Evolutionary conservation across 2,329 filamentous ascomycete species (phyloP), one percentile per base, ranked within the genome.

Genomic region (Aspergillus sp.): DNA sequence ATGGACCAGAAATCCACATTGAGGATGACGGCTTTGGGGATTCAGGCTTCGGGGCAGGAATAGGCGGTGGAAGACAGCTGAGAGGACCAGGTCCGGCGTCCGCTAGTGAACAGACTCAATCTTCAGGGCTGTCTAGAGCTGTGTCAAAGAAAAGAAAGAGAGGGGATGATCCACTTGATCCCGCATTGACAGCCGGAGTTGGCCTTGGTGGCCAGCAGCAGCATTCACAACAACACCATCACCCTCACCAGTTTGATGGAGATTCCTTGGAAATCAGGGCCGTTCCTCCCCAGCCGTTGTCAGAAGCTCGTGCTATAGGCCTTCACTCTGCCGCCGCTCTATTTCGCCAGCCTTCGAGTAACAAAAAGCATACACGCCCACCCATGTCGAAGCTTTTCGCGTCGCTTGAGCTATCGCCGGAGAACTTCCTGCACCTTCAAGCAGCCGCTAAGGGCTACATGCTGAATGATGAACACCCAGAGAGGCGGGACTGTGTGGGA

Each of bases 381-480:
- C 75, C 77, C 5, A 78, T 80, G 67, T 77, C 75, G 33, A 79
- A 77, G 47, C 65, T 81, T 32, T 80, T 78, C 51, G 62, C 74
- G 27, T 79, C 76, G 1, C 68, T 81, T 11, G 74, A 78, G 49
- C 64, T 81, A 12, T 74, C 73, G 3, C 75, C 77, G 0, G 77
- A 80, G 56, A 74, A 74, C 47, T 81, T 79, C 48, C 56, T 81
- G 11, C 71, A 75, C 39, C 60, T 81, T 6, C 77, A 80, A 53
- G 70, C 74, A 12, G 74, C 73, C 10, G 77, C 77, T 0, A 81
- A 81, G 48, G 58, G 60, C 8, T 81, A 76, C 53, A 81, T 81
- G 78, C 68, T 81, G 5, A 71, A 79, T 51, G 63, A 73, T n/a
- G 59, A 66, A 2, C 67, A 79, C 45, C 76, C 76, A 0, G 77